phyloP scores from a whole-genome alignment of 2,329 filamentous ascomycete species.

The Geosmithia morbida region DNA sequence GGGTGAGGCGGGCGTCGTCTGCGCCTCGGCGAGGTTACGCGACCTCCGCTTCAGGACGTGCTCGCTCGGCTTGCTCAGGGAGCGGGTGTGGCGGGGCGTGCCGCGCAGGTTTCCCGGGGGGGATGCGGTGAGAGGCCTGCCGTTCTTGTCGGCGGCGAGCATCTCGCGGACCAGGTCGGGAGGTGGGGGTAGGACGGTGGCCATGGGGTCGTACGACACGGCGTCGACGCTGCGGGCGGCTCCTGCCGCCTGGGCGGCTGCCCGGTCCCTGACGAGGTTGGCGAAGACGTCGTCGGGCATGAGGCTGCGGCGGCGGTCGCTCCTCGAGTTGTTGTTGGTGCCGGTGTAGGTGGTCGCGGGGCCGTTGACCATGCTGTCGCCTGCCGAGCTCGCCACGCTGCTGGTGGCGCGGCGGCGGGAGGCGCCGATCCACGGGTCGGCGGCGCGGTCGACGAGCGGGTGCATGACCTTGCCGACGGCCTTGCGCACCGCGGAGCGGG shows the following conservation, averaged over 20 bases:
- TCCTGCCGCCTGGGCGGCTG: not conserved
- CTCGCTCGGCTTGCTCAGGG: constrained; percentile 25
- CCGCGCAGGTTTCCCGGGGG: constrained; percentile 2
- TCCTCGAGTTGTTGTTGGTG: constrained; percentile 23
- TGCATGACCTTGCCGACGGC: constrained; percentile 50
- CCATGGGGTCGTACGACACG: constrained; percentile 23
- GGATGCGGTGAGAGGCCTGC: not conserved
- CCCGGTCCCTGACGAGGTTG: constrained; percentile 19
- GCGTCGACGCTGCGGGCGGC: constrained; percentile 4
- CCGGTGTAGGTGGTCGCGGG: constrained; percentile 29
- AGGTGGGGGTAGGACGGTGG: constrained; percentile 18
- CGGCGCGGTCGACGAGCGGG: constrained; percentile 40
- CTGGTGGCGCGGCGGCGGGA: constrained; percentile 43
- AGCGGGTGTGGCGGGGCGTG: constrained; percentile 23
- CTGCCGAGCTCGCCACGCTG: constrained; percentile 49
- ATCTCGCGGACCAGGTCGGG: constrained; percentile 4
- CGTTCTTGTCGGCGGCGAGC: not conserved
- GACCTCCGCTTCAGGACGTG: constrained; percentile 24
- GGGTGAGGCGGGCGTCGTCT: constrained; percentile 8
- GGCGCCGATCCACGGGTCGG: constrained; percentile 25
- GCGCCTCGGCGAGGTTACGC: constrained; percentile 3
- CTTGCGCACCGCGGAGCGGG: constrained; percentile 64
- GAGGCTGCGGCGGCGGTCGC: constrained; percentile 38
- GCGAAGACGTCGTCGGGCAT: constrained; percentile 40
- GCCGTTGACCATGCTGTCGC: constrained; percentile 31